Percentiles rank a stretch among this genome's conserved stretches.
These are phyloP conservation scores for Anaeramoeba flamelloides DNA, from an alignment of 78 protist genomes.

Conservation along the genomic window DNA sequence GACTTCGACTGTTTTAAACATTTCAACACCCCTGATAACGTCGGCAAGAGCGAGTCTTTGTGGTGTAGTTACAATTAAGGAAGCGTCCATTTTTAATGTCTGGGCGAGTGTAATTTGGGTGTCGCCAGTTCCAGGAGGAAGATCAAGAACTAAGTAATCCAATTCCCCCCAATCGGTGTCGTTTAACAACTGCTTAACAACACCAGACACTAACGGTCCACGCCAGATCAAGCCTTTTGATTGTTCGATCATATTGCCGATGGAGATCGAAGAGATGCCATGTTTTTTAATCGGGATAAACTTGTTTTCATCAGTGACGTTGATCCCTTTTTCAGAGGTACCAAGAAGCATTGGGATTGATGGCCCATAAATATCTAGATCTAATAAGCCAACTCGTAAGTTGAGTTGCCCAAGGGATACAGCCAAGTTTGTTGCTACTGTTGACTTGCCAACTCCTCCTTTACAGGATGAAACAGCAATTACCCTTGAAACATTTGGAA, in stretches of 20 bases:
- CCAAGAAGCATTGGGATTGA: constrained; percentile 56
- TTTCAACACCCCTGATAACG: constrained; percentile 33
- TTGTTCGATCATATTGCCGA: constrained; percentile 63
- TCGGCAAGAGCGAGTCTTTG: constrained; percentile 32
- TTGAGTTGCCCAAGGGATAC: too few relatives aligned
- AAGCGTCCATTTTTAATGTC: constrained; percentile 9
- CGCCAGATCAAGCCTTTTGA: constrained; percentile 48
- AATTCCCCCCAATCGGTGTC: constrained; percentile 63
- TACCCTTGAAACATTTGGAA: too few relatives aligned
- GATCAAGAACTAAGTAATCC: constrained; percentile 74
- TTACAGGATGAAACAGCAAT: too few relatives aligned
- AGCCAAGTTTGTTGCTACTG: too few relatives aligned
- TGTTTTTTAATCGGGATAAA: constrained; percentile 48
- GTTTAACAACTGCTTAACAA: constrained; percentile 33
- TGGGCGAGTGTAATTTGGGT: constrained; percentile 75
- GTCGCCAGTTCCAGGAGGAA: constrained; percentile 97
- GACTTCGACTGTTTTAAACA: constrained; percentile 19
- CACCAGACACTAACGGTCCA: constrained; percentile 6
- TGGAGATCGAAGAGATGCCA: constrained; percentile 53
- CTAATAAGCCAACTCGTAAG: constrained; percentile 61
- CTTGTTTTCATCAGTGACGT: background rate
- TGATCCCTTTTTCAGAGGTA: background rate
- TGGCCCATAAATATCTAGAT: constrained; percentile 83
- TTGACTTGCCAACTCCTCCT: too few relatives aligned
- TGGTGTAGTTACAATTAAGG: constrained; percentile 44